phyloP scores from a whole-genome alignment of 2,329 filamentous ascomycete species.

The Calycina marina region DNA sequence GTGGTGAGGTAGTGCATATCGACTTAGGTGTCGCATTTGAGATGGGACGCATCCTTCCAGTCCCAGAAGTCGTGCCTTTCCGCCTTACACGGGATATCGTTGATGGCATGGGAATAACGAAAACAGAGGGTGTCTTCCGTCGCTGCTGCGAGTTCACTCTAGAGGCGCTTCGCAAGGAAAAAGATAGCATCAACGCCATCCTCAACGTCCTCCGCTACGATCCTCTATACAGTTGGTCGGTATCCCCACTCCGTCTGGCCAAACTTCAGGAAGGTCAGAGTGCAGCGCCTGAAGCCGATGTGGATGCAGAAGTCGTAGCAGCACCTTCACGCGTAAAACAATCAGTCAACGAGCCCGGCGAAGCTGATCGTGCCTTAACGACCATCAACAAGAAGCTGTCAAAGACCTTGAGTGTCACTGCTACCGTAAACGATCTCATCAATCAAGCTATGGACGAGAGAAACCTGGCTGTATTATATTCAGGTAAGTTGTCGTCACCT shows the following conservation, averaged over 20 bases:
- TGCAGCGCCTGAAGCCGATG: conserved; percentile 22
- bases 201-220: conserved; percentile 97
- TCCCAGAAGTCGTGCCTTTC: conserved; percentile 94
- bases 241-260: conserved; percentile 54
- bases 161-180: conserved; percentile 85
- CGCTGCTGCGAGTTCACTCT: conserved; percentile 98
- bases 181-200: conserved; percentile 96
- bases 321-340: conserved; percentile 23
- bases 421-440: conserved; percentile 93
- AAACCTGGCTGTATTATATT: conserved; percentile 83
- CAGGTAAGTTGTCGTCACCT: conserved; percentile 24
- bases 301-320: conserved; percentile 17
- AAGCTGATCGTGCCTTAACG: conserved; percentile 82
- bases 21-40: conserved; percentile 96
- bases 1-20: conserved; percentile 90
- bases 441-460: conserved; percentile 88
- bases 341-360: conserved; percentile 45
- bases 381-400: conserved; percentile 93
- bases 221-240: conserved; percentile 89
- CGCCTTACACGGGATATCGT: conserved; percentile 86
- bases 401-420: conserved; percentile 84
- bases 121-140: conserved; percentile 89
- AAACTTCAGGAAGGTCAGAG: conserved; percentile 49
- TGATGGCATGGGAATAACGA: conserved; percentile 91
- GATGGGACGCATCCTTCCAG: conserved; percentile 82